Base-by-base conservation (phyloP, 495 filamentous ascomycete genomes). In the Xylona heveae region DNA sequence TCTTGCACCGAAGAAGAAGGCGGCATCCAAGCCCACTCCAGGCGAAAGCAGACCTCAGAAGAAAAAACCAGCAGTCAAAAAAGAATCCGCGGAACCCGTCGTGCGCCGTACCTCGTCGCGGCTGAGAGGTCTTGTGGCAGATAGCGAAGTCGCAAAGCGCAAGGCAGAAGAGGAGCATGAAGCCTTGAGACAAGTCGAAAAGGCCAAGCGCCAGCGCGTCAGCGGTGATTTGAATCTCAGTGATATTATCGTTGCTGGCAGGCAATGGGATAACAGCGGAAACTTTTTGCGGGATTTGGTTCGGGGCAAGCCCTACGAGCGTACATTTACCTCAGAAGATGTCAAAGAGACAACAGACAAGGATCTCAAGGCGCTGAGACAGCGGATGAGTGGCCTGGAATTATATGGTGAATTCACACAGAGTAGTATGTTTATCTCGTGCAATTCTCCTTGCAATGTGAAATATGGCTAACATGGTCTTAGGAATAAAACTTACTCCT, bases 401-500 rank as follows among this genome's bases (percentile, higher is more conserved):
- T 48, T 97, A 10, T 97, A 83, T 56, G 77, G 84, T 28, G 64
- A 64, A 16, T 90, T 75, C 61, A 66, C 69, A 13, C 81, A 83
- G 0, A 78, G 71, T 44, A 62, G 79, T 78, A 53, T 36, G 63
- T 40, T 30, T 12, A n/a, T 14, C 23, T 18, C 14, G 7, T 22
- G 26, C 15, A 10, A 6, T 12, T 13, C 7, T 13, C 34, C 25
- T 30, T 19, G n/a, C 14, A 6, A 29, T 17, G 18, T 9, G 12
- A 23, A 29, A 20, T 45, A n/a, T 48, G 43, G 24, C 26, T 38
- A 15, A 38, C 30, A 19, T 23, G 24, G 39, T 24, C 7, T 9
- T 41, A 82, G 78, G 78, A 26, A 88, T 95, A 47, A 97, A 95
- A 43, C 69, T 95, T 30, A 85, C 78, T 0, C 84, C 82, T 0